Evolutionary conservation across 345 rosid genomes (phyloP), one percentile per base, ranked within the genome.

Genomic region (Carallia brachiata): DNA sequence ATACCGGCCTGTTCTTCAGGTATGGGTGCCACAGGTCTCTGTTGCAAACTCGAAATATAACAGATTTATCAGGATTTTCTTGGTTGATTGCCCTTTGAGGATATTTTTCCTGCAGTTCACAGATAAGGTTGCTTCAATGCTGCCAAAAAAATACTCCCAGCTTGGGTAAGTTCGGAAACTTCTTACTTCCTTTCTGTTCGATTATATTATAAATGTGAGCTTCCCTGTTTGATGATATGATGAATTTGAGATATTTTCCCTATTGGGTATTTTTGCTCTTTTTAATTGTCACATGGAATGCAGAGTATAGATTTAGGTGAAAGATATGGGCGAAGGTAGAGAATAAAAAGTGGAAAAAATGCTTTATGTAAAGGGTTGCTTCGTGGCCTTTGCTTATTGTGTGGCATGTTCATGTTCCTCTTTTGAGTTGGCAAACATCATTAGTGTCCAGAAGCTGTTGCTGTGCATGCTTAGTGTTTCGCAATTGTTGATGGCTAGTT

Each of bases 1-100:
- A 65, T 92, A 95, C 79, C 89, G 99, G 53, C 98, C 98, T 73
- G 97, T 95, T 67, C 88, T 90, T 74, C 88, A 90, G 99, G 99
- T 95, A 80, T 74, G 83, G 68, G 61, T 58, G n/a, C 72, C 54
- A 40, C 31, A 61, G 37, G 23, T 54, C 60, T 62, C 36, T 70
- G 48, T 10, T 70, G 56, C 37, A 62, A 39, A 34, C 36, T 44
- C 55, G 37, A n/a, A 65, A 50, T 62, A 65, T 4, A 59, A 64
- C 69, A 36, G 60, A 16, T 55, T 56, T 63, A 23, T 6, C 17
- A 18, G 32, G 34, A 36, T 73, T 77, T 30, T 56, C 40, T 27
- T 31, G 40, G 36, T 58, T 34, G 50, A 55, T 55, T 23, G 28
- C 37, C 73, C 78, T 59, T 72, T 74, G 60, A 63, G 76, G 69